A percentile compares a stretch with the other conserved stretches of the same genome.
phyloP scores from a whole-genome alignment of 2,329 filamentous ascomycete genomes.

The Magnaporthiopsis rhizophila region DNA sequence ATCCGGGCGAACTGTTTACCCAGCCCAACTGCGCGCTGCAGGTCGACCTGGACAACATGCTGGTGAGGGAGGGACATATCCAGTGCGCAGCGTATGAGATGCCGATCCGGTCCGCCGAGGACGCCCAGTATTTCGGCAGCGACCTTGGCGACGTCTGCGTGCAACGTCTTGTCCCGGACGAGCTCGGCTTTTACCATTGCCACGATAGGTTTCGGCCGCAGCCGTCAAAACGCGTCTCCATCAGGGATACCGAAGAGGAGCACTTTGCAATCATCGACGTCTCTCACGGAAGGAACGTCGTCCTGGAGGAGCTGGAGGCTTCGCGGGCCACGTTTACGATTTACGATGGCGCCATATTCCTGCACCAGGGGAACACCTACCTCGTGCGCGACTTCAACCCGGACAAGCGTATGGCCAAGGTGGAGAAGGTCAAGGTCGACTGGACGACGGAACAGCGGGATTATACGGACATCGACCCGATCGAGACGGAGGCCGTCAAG shows the following conservation, averaged over 20 bases:
- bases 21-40: constrained; percentile 84
- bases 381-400: constrained; percentile 83
- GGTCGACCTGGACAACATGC: constrained; percentile 84
- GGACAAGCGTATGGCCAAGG: constrained; percentile 73
- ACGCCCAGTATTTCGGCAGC: constrained; percentile 70
- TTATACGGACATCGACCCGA: constrained; percentile 86
- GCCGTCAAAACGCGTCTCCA: constrained; percentile 75
- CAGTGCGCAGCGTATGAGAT: constrained; percentile 95
- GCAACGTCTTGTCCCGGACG: constrained; percentile 66
- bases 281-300: constrained; percentile 70
- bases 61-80: constrained; percentile 86
- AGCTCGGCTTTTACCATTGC: constrained; percentile 79
- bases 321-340: constrained; percentile 92
- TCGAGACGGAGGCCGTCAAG: constrained; percentile 84
- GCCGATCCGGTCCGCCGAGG: constrained; percentile 73
- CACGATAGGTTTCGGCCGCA: constrained; percentile 80
- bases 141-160: constrained; percentile 63
- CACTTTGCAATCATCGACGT: constrained; percentile 91
- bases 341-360: constrained; percentile 93
- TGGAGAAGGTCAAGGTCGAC: constrained; percentile 83
- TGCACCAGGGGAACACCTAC: constrained; percentile 92
- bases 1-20: constrained; percentile 88
- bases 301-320: constrained; percentile 93
- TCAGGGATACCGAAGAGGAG: constrained; percentile 81
- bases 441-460: constrained; percentile 93